Conservation (phyloP, 2,329 filamentous ascomycete genomes). For the Talaromyces piceae region DNA sequence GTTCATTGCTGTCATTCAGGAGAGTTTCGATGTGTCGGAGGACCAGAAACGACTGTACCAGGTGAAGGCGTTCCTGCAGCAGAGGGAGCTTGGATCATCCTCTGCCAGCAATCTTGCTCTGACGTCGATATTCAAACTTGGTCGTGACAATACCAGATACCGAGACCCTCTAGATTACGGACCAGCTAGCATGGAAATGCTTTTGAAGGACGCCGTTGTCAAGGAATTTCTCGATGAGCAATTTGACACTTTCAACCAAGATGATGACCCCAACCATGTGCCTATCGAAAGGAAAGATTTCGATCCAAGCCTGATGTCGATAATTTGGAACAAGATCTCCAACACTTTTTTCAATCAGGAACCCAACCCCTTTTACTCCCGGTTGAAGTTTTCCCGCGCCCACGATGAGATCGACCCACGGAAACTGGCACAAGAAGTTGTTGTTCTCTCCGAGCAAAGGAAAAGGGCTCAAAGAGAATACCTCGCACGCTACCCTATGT, state of each 20-base stretch:
- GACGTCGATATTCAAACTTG: conserved; percentile 55
- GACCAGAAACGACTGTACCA: conserved; percentile 97
- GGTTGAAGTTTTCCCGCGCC: conserved; percentile 59
- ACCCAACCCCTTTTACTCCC: conserved; percentile 92
- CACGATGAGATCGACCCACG: conserved; percentile 77
- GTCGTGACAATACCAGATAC: conserved; percentile 53
- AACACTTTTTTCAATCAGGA: conserved; percentile 57
- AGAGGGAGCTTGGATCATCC: conserved; percentile 71
- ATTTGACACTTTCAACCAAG: conserved; percentile 12
- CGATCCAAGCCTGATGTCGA: conserved; percentile 53
- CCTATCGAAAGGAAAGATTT: conserved; percentile 19
- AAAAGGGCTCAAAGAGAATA: conserved; percentile 89
- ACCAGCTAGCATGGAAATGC: conserved; percentile 86
- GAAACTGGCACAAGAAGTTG: conserved; percentile 83
- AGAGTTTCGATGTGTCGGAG: conserved; percentile 97
- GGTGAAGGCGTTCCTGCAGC: conserved; percentile 86
- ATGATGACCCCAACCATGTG: neutral
- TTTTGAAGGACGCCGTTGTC: conserved; percentile 92
- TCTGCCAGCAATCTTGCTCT: conserved; percentile 59
- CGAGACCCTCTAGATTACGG: conserved; percentile 86
- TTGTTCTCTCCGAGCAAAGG: conserved; percentile 71
- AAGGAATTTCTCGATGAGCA: conserved; percentile 85
- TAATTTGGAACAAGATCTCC: conserved; percentile 52
- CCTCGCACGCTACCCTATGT: conserved; percentile 73
- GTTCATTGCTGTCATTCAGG: conserved; percentile 99